Evolutionary conservation across 768 basidiomycete species (phyloP).

Genomic region (Leccinum disarticulatum): DNA sequence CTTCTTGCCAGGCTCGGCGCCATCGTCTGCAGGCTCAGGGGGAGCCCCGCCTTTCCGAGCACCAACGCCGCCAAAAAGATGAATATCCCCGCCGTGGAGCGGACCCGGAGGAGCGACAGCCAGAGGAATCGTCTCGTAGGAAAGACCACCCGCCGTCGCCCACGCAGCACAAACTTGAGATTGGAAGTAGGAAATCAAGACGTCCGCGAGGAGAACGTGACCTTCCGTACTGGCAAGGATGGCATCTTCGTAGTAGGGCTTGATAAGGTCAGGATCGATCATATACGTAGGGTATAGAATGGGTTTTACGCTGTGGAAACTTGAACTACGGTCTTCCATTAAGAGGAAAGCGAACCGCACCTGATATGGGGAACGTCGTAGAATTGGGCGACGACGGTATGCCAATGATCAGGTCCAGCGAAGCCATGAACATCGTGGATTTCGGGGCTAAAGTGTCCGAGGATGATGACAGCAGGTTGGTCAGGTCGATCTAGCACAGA

Average conservation of each 20-base stretch:
- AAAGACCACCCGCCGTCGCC: slow-evolving; percentile 66
- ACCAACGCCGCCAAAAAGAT: slow-evolving; percentile 83
- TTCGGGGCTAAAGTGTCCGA: slow-evolving; percentile 96
- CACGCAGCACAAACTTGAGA: slow-evolving; percentile 86
- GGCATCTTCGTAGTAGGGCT: slow-evolving; percentile 78
- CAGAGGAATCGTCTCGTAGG: slow-evolving; percentile 55
- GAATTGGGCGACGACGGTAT: slow-evolving; percentile 89
- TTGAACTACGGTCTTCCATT: neutral
- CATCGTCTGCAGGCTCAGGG: slow-evolving; percentile 42
- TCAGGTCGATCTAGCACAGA: slow-evolving; percentile 89
- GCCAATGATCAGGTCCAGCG: slow-evolving; percentile 87
- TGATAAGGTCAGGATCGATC: slow-evolving; percentile 59
- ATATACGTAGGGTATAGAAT: slow-evolving; percentile 83
- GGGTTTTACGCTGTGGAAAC: slow-evolving; percentile 63
- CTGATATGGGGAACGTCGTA: slow-evolving; percentile 95
- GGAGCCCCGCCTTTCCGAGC: slow-evolving; percentile 70
- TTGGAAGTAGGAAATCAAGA: slow-evolving; percentile 90
- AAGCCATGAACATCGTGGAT: slow-evolving; percentile 77
- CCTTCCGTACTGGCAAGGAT: slow-evolving; percentile 79
- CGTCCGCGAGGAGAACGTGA: slow-evolving; percentile 86
- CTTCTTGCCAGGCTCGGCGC: slow-evolving; percentile 32
- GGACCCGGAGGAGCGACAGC: slow-evolving; percentile 36
- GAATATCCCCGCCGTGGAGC: slow-evolving; percentile 42
- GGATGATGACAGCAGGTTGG: slow-evolving; percentile 86
- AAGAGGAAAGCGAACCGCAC: slow-evolving; percentile 30